phyloP scores from a whole-genome alignment of 2,329 filamentous ascomycete species.

The Claviceps fusiformis region DNA sequence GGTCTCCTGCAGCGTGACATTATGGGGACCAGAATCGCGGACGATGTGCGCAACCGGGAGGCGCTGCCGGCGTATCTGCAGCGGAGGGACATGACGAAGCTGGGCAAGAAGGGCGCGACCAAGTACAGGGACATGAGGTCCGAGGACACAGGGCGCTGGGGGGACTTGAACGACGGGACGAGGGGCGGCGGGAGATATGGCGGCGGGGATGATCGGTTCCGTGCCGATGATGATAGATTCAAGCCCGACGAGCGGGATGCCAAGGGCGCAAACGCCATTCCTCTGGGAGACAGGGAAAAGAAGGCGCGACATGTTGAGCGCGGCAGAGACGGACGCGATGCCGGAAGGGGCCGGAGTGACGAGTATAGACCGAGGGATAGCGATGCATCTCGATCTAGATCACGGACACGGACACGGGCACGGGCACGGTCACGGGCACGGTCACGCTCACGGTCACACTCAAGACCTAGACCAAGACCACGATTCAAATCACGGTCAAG shows the following conservation, averaged over 20 bases:
- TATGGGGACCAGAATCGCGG: slow-evolving; percentile 70
- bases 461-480: slow-evolving; percentile 20
- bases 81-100: slow-evolving; percentile 81
- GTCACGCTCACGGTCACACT: slow-evolving; percentile 12
- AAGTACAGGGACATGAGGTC: slow-evolving; percentile 77
- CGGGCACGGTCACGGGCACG: slow-evolving; percentile 13
- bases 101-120: slow-evolving; percentile 83
- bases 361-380: neutral
- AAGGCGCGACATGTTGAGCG: slow-evolving; percentile 12
- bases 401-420: slow-evolving; percentile 7
- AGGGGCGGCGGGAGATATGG: slow-evolving; percentile 15
- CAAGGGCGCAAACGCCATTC: slow-evolving; percentile 57
- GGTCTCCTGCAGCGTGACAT: slow-evolving; percentile 70
- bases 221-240: slow-evolving; percentile 44
- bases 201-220: slow-evolving; percentile 52
- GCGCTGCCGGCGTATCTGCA: slow-evolving; percentile 83
- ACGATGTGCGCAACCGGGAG: slow-evolving; percentile 72
- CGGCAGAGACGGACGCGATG: slow-evolving; percentile 17
- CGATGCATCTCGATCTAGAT: neutral
- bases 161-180: slow-evolving; percentile 41
- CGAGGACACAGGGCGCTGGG: slow-evolving; percentile 88
- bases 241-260: slow-evolving; percentile 28
- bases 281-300: slow-evolving; percentile 39
- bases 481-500: slow-evolving; percentile 14
- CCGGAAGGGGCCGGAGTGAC: slow-evolving; percentile 4